These are phyloP conservation scores for Arthrobotrys megalospora DNA, from an alignment of 2,329 filamentous ascomycete species.

Conservation along the genomic window DNA sequence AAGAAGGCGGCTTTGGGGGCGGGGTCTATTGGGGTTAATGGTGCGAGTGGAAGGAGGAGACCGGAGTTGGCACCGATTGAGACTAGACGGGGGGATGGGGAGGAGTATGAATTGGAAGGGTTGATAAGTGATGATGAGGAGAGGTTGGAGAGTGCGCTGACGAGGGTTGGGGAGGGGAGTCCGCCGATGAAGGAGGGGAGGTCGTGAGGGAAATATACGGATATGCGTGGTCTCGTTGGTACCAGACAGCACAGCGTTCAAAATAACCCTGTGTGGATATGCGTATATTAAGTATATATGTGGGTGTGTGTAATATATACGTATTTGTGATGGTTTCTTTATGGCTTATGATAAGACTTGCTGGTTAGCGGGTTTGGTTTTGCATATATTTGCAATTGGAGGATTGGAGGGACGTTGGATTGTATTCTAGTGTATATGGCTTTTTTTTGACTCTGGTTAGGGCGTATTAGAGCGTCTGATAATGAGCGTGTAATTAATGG, in stretches of 20 bases:
- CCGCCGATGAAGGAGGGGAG: slow-evolving; percentile 14
- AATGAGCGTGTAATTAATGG: background rate
- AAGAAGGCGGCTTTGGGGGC: slow-evolving; percentile 68
- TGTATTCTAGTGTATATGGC: slow-evolving; percentile 11
- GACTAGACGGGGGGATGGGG: slow-evolving; percentile 78
- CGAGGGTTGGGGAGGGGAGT: slow-evolving; percentile 40
- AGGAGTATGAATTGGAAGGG: slow-evolving; percentile 94
- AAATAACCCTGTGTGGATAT: too few relatives aligned
- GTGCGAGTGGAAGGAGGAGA: slow-evolving; percentile 65
- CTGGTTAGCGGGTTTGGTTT: slow-evolving; percentile 15
- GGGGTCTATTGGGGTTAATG: slow-evolving; percentile 67
- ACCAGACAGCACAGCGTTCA: too few relatives aligned
- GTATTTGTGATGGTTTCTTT: background rate
- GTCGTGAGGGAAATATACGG: background rate
- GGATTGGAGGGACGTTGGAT: too few relatives aligned
- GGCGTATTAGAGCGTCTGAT: slow-evolving; percentile 1
- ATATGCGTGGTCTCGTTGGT: background rate
- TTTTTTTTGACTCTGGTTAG: background rate
- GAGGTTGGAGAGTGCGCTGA: slow-evolving; percentile 70
- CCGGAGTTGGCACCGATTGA: slow-evolving; percentile 52
- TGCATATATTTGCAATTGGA: background rate
- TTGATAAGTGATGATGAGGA: slow-evolving; percentile 91
- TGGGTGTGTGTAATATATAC: too few relatives aligned
- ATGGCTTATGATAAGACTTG: slow-evolving; percentile 13
- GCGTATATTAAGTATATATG: background rate